A percentile compares a stretch with the other conserved stretches of the same genome.
Evolutionary conservation across 257 asterid species (phyloP).

Genomic region (Solanum peruvianum): DNA sequence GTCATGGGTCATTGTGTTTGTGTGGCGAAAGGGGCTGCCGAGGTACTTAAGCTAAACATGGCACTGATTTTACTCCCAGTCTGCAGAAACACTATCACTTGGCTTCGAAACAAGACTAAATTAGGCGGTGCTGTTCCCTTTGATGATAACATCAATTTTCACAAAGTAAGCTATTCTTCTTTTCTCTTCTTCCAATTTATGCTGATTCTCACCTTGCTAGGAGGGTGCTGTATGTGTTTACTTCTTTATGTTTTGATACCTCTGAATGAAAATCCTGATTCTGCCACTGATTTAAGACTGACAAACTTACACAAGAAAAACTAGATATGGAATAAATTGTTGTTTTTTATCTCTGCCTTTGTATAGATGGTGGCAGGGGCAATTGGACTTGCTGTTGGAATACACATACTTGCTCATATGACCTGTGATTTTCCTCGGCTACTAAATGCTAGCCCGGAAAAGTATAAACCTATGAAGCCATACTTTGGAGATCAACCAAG

Average conservation of each 20-base stretch:
- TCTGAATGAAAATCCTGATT: neutral
- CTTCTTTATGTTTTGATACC: neutral
- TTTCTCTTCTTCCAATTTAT: neutral
- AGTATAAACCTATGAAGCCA: conserved; percentile 33
- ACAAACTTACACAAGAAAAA: neutral
- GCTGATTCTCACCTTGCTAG: neutral
- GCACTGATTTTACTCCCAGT: conserved; percentile 73
- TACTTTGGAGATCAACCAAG: conserved; percentile 57
- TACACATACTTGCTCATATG: conserved; percentile 59
- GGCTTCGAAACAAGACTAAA: conserved; percentile 77
- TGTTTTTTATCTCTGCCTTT: neutral
- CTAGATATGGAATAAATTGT: neutral
- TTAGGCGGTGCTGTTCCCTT: conserved; percentile 59
- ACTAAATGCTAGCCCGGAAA: conserved; percentile 22
- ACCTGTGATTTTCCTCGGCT: conserved; percentile 77
- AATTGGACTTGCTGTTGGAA: conserved; percentile 54
- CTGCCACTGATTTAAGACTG: neutral
- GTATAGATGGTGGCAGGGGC: conserved; percentile 53
- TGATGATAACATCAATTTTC: conserved; percentile 79
- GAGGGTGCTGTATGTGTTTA: neutral
- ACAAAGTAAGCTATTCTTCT: conserved; percentile 31
- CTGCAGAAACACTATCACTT: conserved; percentile 79
- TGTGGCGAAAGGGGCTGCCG: conserved; percentile 92
- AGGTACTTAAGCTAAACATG: conserved; percentile 88
- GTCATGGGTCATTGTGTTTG: conserved; percentile 88